A percentile compares a stretch with the other conserved stretches of the same genome.
Conservation (phyloP, 2,329 filamentous ascomycete genomes). For the Aureobasidium sp. region DNA sequence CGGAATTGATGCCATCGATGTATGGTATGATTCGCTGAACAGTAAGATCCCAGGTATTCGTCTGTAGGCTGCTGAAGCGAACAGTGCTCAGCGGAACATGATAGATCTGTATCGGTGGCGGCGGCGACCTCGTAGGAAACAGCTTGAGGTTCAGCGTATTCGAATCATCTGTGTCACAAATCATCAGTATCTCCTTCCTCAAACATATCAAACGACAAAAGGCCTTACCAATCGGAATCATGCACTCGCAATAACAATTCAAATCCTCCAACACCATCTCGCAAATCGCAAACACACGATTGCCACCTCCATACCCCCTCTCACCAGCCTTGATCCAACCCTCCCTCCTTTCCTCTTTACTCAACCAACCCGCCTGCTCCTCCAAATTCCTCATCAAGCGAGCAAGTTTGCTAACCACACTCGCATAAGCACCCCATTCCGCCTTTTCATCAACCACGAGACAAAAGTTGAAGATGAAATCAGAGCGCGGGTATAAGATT, state of each 20-base stretch:
- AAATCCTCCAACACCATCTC: conserved; percentile 86
- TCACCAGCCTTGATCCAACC: conserved; percentile 25
- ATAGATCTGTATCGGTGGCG: conserved; percentile 73
- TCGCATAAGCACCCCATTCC: conserved; percentile 53
- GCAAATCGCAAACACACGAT: conserved; percentile 61
- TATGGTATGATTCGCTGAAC: conserved; percentile 72
- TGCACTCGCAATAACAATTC: conserved; percentile 96
- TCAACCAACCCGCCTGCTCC: conserved; percentile 81
- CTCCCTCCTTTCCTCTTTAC: conserved; percentile 45
- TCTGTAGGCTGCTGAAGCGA: conserved; percentile 43
- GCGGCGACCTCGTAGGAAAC: conserved; percentile 73
- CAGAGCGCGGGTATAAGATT: conserved; percentile 69
- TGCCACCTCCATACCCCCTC: conserved; percentile 25
- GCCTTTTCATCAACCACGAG: conserved; percentile 65
- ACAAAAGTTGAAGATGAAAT: conserved; percentile 98
- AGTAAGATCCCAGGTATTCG: conserved; percentile 68
- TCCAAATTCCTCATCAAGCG: conserved; percentile 83
- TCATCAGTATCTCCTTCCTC: neutral
- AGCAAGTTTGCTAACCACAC: conserved; percentile 78
- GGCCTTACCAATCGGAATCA: conserved; percentile 81
- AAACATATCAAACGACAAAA: neutral
- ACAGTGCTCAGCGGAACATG: conserved; percentile 78
- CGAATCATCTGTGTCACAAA: conserved; percentile 62
- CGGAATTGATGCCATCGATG: conserved; percentile 86
- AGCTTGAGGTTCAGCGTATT: conserved; percentile 96